Percentiles rank a stretch among this genome's conserved stretches.
Conservation (phyloP, 139 green algal genomes). For the Mesotaenium endlicherianum region DNA sequence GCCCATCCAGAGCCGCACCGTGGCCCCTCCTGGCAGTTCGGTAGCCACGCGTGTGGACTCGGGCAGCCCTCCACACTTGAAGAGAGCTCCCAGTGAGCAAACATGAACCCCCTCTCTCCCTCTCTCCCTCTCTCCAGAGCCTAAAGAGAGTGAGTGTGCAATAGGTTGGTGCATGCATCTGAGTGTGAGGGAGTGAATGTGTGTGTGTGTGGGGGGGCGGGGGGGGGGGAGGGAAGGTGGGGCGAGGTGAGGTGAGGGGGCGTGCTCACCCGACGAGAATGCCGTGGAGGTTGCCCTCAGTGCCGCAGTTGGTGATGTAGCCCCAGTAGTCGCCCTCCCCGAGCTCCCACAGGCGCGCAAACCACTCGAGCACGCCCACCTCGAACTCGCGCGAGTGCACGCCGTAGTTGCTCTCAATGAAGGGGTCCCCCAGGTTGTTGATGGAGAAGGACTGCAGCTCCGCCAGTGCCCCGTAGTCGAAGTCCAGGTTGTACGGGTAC, state of each 20-base stretch:
- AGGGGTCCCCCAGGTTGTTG: slow-evolving; percentile 96
- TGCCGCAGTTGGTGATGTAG: slow-evolving; percentile 98
- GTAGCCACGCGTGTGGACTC: no score
- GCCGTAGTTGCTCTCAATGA: slow-evolving; percentile 97
- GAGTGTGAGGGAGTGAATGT: neutral
- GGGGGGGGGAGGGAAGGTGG: no score
- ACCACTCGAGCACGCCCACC: slow-evolving; percentile 95
- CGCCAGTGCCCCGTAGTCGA: slow-evolving; percentile 86
- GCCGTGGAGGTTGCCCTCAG: slow-evolving; percentile 96
- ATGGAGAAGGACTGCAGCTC: slow-evolving; percentile 78
- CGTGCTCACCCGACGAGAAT: slow-evolving; percentile 77
- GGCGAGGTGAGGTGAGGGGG: no score
- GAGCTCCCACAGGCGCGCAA: slow-evolving; percentile 94
- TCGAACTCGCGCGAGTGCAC: slow-evolving; percentile 87
- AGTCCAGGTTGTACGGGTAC: slow-evolving; percentile 99
- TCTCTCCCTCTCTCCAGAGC: neutral
- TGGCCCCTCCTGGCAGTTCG: no score
- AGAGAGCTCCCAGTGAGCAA: no score
- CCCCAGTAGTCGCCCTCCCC: slow-evolving; percentile 90
- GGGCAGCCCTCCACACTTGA: no score
- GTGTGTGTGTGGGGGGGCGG: no score
- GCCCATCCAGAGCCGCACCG: no score
- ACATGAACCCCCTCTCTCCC: no score
- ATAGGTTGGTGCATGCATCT: neutral
- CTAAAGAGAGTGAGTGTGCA: neutral